These are phyloP conservation scores for Arthrobotrys sinensis DNA, from an alignment of 2,329 filamentous ascomycete species.

Conservation along the genomic window DNA sequence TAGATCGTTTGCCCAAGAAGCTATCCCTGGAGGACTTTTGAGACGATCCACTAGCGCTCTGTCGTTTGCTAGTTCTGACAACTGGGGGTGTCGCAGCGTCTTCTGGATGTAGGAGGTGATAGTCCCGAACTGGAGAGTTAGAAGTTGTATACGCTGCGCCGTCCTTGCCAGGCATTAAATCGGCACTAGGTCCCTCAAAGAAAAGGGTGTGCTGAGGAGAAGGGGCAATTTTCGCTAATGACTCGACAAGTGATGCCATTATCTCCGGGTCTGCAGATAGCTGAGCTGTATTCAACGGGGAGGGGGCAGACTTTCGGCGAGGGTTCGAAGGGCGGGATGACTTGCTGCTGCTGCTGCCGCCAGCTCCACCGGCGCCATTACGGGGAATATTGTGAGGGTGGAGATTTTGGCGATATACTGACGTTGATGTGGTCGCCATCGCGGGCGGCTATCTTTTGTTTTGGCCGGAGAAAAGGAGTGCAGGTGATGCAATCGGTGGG, in stretches of 20 bases:
- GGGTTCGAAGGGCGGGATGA: constrained; percentile 54
- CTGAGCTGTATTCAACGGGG: constrained; percentile 58
- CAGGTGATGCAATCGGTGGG: constrained; percentile 55
- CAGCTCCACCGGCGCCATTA: constrained; percentile 46
- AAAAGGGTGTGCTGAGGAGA: constrained; percentile 64
- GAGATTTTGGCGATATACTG: constrained; percentile 60
- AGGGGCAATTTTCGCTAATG: constrained; percentile 64
- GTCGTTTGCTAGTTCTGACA: constrained; percentile 84
- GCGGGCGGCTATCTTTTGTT: constrained; percentile 52
- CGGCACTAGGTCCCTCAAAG: constrained; percentile 63
- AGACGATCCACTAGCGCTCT: constrained; percentile 72
- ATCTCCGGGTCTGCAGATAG: constrained; percentile 63
- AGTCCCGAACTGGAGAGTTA: constrained; percentile 58
- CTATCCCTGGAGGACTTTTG: constrained; percentile 61
- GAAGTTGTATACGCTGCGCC: constrained; percentile 46
- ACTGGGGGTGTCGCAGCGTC: constrained; percentile 78
- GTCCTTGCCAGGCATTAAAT: constrained; percentile 52
- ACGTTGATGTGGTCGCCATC: constrained; percentile 58
- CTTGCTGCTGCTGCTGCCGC: constrained; percentile 49
- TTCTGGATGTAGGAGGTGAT: constrained; percentile 71
- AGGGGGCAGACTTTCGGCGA: constrained; percentile 57
- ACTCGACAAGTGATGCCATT: constrained; percentile 64
- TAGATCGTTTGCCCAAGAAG: constrained; percentile 62
- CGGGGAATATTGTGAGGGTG: constrained; percentile 59
- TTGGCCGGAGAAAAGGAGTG: constrained; percentile 45